A percentile compares a stretch with the other conserved stretches of the same genome.
phyloP scores from a whole-genome alignment of 805 yeast genomes.

The baker's yeast (Saccharomyces cerevisiae) region DNA sequence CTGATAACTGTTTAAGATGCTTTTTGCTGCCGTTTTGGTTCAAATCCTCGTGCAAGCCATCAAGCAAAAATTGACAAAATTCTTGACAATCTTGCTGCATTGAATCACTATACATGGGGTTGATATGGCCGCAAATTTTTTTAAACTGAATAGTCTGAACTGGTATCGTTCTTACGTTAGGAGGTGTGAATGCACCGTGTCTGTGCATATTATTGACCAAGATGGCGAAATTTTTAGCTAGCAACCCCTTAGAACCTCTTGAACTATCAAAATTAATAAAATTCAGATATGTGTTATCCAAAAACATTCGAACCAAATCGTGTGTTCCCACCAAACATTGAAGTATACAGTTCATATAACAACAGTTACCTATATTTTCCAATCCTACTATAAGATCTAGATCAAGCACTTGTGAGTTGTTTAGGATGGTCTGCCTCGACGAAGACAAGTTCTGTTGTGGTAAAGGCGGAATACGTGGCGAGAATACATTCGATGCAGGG shows the following conservation, averaged over 20 bases:
- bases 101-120: constrained; percentile 69
- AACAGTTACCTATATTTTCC: constrained; percentile 77
- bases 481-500: background rate
- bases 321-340: constrained; percentile 77
- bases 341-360: constrained; percentile 86
- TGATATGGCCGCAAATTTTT: constrained; percentile 56
- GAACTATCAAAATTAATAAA: constrained; percentile 65
- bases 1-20: constrained; percentile 49
- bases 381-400: constrained; percentile 57
- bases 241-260: constrained; percentile 70
- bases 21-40: constrained; percentile 53
- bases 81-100: constrained; percentile 94
- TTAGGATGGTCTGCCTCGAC: background rate
- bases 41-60: constrained; percentile 86
- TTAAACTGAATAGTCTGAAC: constrained; percentile 61
- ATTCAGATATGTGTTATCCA: constrained; percentile 49
- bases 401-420: constrained; percentile 11
- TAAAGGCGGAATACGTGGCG: constrained; percentile 11
- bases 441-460: constrained; percentile 7
- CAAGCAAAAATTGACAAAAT: constrained; percentile 76
- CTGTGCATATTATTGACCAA: constrained; percentile 48
- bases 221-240: constrained; percentile 61
- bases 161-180: constrained; percentile 29
- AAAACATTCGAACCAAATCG: constrained; percentile 54
- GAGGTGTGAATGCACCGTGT: constrained; percentile 21